Conservation (phyloP, 164 flowering plant species). For the Buxus sempervirens region DNA sequence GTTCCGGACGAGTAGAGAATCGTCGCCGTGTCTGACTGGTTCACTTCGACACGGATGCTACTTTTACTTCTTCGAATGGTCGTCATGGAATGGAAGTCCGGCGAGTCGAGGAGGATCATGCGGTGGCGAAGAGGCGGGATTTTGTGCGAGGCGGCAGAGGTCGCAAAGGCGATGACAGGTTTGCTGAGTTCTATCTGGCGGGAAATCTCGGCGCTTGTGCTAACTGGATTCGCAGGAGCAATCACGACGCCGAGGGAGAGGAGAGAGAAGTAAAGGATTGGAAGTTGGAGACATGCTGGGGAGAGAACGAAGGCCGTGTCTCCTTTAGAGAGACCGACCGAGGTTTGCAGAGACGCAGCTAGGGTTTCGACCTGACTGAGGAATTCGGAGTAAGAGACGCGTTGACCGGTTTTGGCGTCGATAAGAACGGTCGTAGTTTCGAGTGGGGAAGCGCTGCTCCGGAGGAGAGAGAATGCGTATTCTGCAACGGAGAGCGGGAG, state of each 20-base stretch:
- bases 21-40: conserved; percentile 49
- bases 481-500: conserved; percentile 26
- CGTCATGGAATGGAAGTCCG: conserved; percentile 35
- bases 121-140: conserved; percentile 20
- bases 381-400: conserved; percentile 27
- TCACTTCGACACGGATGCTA: conserved; percentile 11
- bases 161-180: conserved; percentile 32
- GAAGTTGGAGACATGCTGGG: conserved; percentile 26
- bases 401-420: conserved; percentile 32
- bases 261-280: conserved; percentile 41
- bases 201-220: conserved; percentile 23
- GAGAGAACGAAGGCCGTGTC: conserved; percentile 31
- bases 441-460: conserved; percentile 4
- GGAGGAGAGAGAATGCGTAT: conserved; percentile 33
- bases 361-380: conserved; percentile 14
- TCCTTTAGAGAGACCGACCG: conserved; percentile 11
- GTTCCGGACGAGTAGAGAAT: conserved; percentile 72
- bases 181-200: conserved; percentile 22
- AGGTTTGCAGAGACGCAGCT: conserved; percentile 20
- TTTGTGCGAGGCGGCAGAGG: conserved; percentile 24
- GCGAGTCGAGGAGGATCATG: conserved; percentile 42
- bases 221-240: conserved; percentile 37
- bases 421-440: conserved; percentile 17
- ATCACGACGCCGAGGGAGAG: conserved; percentile 32
- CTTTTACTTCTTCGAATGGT: background rate